Base-by-base conservation (phyloP, 2,329 filamentous ascomycete species). In the Parastagonospora nodorum region DNA sequence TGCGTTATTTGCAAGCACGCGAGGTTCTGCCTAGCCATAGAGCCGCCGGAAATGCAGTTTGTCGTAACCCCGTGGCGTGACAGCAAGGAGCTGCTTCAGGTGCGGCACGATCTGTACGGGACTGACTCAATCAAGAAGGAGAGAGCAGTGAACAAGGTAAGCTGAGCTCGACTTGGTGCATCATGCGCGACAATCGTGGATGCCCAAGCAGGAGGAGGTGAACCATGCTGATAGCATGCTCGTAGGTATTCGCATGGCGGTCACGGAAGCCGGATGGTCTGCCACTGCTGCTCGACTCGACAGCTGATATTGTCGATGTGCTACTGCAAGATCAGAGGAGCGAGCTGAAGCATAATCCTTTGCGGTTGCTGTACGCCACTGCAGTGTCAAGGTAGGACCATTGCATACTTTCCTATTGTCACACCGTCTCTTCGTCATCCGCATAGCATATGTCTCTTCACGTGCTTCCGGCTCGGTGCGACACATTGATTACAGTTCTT, bases 211-310 rank as follows among this genome's bases (percentile, higher is more conserved):
- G 12, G 32, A 9, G 39, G 45, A 41, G 27, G 31, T 12, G 40
- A 43, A 33, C 27, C 27, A 38, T 55, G 55, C 58, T 63, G 55
- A 68, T 59, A 45, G 46, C 27, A 42, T 42, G 33, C 8, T 50
- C 29, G 40, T 60, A 73, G 71, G 55, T 73, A 14, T 53, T 68
- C 40, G 69, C 69, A 37, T 74, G 71, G 71, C 57, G 67, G 39
- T 41, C 57, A 16, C 59, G 69, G 15, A 67, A 68, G 43, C 48
- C 55, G n/a, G 67, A 69, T 33, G 55, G 55, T 12, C 48, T 91
- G 55, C 89, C 90, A 47, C 88, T 93, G 75, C 80, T 91, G 73
- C 83, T 93, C 46, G 89, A 93, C 74, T 89, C 87, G 31, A 92
- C 89, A 36, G 88, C 87, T 2, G 81, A 91, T 55, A 78, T 94